Conservation (phyloP, 1,139 yeast genomes). For the Candida tetrigidarum region DNA sequence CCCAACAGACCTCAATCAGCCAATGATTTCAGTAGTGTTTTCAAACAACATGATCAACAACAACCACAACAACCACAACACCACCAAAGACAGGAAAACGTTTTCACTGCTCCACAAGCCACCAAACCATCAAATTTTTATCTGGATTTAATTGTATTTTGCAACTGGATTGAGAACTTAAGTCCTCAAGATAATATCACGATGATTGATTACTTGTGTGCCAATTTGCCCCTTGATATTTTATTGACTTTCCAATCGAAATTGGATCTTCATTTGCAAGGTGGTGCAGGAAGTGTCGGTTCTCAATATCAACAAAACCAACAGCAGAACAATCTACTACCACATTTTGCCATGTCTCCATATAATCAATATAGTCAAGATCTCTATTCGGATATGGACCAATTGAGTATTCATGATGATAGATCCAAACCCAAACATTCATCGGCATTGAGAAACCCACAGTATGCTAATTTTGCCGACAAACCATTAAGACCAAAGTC, state of each 20-base stretch:
- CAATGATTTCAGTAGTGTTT: conserved; percentile 42
- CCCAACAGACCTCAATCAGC: conserved; percentile 51
- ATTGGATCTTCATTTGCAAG: conserved; percentile 37
- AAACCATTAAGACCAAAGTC: conserved; percentile 44
- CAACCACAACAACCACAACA: conserved; percentile 18
- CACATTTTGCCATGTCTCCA: conserved; percentile 11
- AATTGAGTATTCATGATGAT: conserved; percentile 28
- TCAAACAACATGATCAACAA: conserved; percentile 21
- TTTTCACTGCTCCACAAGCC: neutral
- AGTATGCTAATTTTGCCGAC: conserved; percentile 33
- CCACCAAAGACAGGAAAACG: neutral
- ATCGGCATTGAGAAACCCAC: conserved; percentile 33
- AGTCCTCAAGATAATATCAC: conserved; percentile 59
- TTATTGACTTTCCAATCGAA: conserved; percentile 49
- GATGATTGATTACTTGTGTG: conserved; percentile 62
- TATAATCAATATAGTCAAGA: conserved; percentile 22
- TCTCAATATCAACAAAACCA: conserved; percentile 17
- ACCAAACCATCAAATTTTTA: conserved; percentile 29
- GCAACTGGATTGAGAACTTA: conserved; percentile 64
- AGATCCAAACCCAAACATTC: conserved; percentile 15
- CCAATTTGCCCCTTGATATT: conserved; percentile 50
- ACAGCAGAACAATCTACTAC: conserved; percentile 13
- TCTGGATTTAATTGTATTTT: conserved; percentile 53
- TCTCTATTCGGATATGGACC: conserved; percentile 33
- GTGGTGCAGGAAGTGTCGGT: conserved; percentile 10